Percentiles rank a stretch among this genome's conserved stretches.
Conservation (phyloP, 495 filamentous ascomycete species). For the Podospora australis region DNA sequence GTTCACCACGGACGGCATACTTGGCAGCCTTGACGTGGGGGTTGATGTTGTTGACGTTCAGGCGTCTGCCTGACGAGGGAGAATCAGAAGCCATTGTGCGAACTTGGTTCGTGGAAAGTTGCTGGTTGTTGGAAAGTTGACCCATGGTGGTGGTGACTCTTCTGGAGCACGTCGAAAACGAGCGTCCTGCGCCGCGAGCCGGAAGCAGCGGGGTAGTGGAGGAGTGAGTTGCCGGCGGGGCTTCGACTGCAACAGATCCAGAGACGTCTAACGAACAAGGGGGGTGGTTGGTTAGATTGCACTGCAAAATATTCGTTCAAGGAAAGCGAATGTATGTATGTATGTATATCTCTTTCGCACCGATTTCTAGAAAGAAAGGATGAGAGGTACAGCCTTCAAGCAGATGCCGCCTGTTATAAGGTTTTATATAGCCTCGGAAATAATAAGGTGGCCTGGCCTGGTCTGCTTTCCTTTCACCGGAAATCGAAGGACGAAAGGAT, state of each 20-base stretch:
- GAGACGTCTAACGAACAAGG: constrained; percentile 6
- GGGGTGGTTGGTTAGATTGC: background rate
- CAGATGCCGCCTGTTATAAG: background rate
- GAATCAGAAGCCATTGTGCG: constrained; percentile 28
- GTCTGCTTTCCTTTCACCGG: no score
- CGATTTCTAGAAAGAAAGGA: background rate
- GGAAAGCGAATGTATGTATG: background rate
- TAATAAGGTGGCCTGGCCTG: no score
- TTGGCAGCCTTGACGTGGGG: constrained; percentile 74
- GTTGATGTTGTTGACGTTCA: constrained; percentile 88
- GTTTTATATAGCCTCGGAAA: no score
- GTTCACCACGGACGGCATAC: constrained; percentile 94
- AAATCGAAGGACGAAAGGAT: background rate
- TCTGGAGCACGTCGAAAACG: background rate
- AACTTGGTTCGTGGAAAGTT: constrained; percentile 10
- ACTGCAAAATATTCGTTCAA: background rate
- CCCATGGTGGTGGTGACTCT: background rate
- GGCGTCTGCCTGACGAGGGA: constrained; percentile 38
- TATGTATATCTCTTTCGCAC: background rate
- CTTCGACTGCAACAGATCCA: constrained; percentile 9
- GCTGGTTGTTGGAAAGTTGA: constrained; percentile 1
- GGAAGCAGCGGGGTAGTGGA: constrained; percentile 11
- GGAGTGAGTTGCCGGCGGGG: constrained; percentile 21
- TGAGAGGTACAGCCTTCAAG: background rate
- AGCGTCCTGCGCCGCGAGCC: constrained; percentile 1